Evolutionary conservation across 441 rosid species (phyloP), one percentile per base, ranked within the genome.

Genomic region (Gossypium gossypioides): DNA sequence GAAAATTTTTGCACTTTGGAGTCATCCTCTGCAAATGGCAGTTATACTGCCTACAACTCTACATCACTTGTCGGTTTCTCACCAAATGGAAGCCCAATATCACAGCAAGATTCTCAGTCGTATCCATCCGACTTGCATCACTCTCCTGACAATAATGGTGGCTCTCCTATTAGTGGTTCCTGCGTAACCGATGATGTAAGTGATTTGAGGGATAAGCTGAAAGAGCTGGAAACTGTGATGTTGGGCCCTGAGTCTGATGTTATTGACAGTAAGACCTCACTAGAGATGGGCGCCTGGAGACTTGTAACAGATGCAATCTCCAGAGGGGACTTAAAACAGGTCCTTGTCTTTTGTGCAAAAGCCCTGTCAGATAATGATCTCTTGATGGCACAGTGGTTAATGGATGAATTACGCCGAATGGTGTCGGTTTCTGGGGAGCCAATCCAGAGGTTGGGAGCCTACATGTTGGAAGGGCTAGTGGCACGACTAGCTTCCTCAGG

Each of bases 381-480:
- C 24, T 71, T 85, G 72, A 82, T 83, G 87, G 90, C 92, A 2
- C 81, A 82, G 60, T 86, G 89, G 69, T 71, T 90, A 86, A 90
- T 92, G 87, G 89, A 82, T 76, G 81, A 81, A 78, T 64, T 89
- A 9, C 86, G 92, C 0, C 83, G 57, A 58, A 84, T 87, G 89
- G 97, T 89, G 29, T 89, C 97, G 0, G 92, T 91, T 77, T 87
- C 87, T 29, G 97, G 97, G 37, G 96, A 88, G 79, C 97, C 97
- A 7, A 85, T 89, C 44, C 90, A 91, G 81, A 77, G 97, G 74
- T 79, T 91, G 69, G 97, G 92, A 73, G 97, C 97, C 12, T 91
- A 91, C 64, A 78, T 91, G 86, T 74, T 89, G 69, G 96, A 91
- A 84, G 97, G 97, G 58, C 83, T 91, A 2, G 96, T 91, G 24